Conservation (phyloP, 2,329 filamentous ascomycete species). For the Epichloe brachyelytri region DNA sequence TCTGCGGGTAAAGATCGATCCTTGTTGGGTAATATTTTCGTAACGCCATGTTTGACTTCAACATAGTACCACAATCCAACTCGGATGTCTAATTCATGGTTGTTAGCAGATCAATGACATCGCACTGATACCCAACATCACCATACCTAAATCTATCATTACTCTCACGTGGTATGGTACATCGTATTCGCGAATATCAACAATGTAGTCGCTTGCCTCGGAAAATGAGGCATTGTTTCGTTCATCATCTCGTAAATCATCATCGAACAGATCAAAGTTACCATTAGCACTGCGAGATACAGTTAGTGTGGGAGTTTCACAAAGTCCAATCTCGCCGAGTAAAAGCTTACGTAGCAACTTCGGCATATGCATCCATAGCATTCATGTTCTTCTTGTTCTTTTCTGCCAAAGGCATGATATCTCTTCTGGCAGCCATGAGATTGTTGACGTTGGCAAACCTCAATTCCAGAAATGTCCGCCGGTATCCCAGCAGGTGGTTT, state of each 20-base stretch:
- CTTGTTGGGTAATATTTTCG: conserved; percentile 73
- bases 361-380: conserved; percentile 96
- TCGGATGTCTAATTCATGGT: conserved; percentile 56
- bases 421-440: conserved; percentile 69
- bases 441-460: conserved; percentile 80
- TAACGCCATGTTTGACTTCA: conserved; percentile 81
- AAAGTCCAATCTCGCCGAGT: not conserved
- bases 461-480: conserved; percentile 76
- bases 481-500: conserved; percentile 87
- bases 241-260: conserved; percentile 71
- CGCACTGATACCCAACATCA: conserved; percentile 4
- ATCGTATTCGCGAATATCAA: conserved; percentile 98
- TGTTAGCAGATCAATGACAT: conserved; percentile 12
- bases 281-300: conserved; percentile 47
- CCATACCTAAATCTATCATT: conserved; percentile 77
- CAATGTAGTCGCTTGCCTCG: conserved; percentile 92
- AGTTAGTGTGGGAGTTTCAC: conserved; percentile 8
- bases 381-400: conserved; percentile 94
- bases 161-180: conserved; percentile 98
- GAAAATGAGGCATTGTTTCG: conserved; percentile 61
- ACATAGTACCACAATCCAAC: conserved; percentile 97
- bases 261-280: conserved; percentile 92
- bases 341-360: conserved; percentile 69
- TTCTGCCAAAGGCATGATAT: conserved; percentile 81
- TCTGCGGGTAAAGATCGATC: conserved; percentile 83